Evolutionary conservation across 2,329 filamentous ascomycete genomes (phyloP), one percentile per base, ranked within the genome.

Genomic region (Grosmannia huntii): DNA sequence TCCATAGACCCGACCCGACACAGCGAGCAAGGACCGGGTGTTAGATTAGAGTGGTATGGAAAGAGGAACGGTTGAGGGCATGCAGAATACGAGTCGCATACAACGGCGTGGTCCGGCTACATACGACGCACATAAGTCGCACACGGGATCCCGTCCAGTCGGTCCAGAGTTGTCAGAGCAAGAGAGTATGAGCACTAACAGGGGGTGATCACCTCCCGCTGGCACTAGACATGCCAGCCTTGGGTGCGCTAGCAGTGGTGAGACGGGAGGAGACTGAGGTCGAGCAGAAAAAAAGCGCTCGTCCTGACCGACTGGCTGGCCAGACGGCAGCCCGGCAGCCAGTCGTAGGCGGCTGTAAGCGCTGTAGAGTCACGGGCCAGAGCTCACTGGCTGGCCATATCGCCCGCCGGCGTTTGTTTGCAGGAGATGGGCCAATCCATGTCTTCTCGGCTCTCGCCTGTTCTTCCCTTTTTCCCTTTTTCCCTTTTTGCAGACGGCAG

Each of bases 161-260:
- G 49, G 25, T 51, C 25, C 25, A 9, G 12, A 14, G 33, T 36
- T 23, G 46, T 49, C n/a, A 21, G 23, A 23, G 21, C 46, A 48
- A 21, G 27, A 31, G 14, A 27, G 48, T 14, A 7, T 10, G 4
- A 51, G 49, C 48, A 25, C 44, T 46, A 51, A 51, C 49, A 51
- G 25, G 49, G 49, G 49, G 49, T 5, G 51, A n/a, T n/a, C n/a
- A 49, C 46, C 19, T 53, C 51, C 51, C 51, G 51, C 31, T 9
- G n/a, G 9, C 51, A 33, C 50, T 52, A n/a, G 48, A 51, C 48
- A 14, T 10, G 51, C 51, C 19, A 38, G 31, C 25, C 51, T 23
- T 36, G 31, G 38, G n/a, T 4, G 52, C 57, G 44, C 57, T 58
- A 58, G 44, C 57, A 58, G 51, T 58, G 57, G 57, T 58, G 57